A percentile compares a stretch with the other conserved stretches of the same genome.
Evolutionary conservation across 495 filamentous ascomycete genomes (phyloP).

Genomic region (Elasticomyces elasticus): DNA sequence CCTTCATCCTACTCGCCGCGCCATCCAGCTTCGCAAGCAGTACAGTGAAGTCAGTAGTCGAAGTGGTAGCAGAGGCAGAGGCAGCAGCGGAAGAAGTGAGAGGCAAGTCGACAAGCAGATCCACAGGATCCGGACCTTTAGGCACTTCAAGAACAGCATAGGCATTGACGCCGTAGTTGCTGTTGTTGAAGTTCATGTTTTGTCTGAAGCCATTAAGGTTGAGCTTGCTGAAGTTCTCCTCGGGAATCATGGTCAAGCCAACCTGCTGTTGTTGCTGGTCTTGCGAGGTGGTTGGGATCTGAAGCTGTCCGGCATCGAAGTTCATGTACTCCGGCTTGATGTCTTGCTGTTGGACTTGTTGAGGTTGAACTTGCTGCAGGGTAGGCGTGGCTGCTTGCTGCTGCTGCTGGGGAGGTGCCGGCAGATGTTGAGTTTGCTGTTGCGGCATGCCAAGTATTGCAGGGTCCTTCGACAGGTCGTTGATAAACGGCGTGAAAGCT

Average conservation of each 20-base stretch:
- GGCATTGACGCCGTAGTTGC: slow-evolving; percentile 52
- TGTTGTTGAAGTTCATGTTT: slow-evolving; percentile 45
- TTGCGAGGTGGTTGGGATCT: slow-evolving; percentile 49
- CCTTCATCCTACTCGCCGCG: slow-evolving; percentile 5
- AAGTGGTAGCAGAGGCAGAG: neutral
- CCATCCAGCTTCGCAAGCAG: slow-evolving; percentile 18
- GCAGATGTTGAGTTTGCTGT: slow-evolving; percentile 19
- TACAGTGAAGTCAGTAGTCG: neutral
- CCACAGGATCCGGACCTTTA: slow-evolving; percentile 42
- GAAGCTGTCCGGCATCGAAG: slow-evolving; percentile 25
- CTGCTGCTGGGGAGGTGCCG: slow-evolving; percentile 19
- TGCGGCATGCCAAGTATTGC: slow-evolving; percentile 9
- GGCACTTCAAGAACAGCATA: slow-evolving; percentile 72
- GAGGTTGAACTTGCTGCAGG: slow-evolving; percentile 26
- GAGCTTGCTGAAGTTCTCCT: slow-evolving; percentile 44
- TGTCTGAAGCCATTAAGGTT: slow-evolving; percentile 52
- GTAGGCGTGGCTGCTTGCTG: slow-evolving; percentile 9
- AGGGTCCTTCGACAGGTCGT: slow-evolving; percentile 45
- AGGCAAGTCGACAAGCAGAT: slow-evolving; percentile 10
- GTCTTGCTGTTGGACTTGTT: slow-evolving; percentile 39
- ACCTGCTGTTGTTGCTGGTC: slow-evolving; percentile 38
- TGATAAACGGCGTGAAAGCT: slow-evolving; percentile 73
- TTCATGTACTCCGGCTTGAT: slow-evolving; percentile 14
- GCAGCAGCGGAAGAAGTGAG: neutral
- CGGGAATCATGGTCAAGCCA: slow-evolving; percentile 66